phyloP scores from a whole-genome alignment of 305 asterid genomes.

The Stenogyne calaminthoides region DNA sequence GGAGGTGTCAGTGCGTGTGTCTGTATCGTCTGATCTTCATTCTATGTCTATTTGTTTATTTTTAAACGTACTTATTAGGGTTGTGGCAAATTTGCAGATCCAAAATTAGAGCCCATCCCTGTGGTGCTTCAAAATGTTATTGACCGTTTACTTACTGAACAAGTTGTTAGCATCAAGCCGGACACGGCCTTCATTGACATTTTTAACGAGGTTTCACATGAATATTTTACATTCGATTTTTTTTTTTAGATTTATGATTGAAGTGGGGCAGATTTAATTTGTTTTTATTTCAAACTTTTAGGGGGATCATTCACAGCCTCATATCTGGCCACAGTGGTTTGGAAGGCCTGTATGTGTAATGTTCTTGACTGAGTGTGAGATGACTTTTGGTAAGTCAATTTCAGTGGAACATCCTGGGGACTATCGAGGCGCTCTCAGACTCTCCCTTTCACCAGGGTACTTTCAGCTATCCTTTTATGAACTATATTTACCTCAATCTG shows the following conservation, averaged over 20 bases:
- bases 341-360: slow-evolving; percentile 82
- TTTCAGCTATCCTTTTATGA: slow-evolving; percentile 20
- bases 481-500: background rate
- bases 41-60: slow-evolving; percentile 16
- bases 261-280: slow-evolving; percentile 34
- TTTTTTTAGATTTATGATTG: slow-evolving; percentile 13
- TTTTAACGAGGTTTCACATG: slow-evolving; percentile 72
- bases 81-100: slow-evolving; percentile 53
- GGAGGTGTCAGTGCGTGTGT: background rate
- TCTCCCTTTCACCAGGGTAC: slow-evolving; percentile 84
- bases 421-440: slow-evolving; percentile 68
- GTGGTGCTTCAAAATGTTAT: slow-evolving; percentile 63
- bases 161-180: slow-evolving; percentile 66
- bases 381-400: slow-evolving; percentile 73
- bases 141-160: slow-evolving; percentile 52
- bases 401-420: slow-evolving; percentile 67
- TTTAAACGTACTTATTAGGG: slow-evolving; percentile 21
- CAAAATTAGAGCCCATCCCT: slow-evolving; percentile 77
- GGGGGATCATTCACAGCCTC: slow-evolving; percentile 91
- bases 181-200: slow-evolving; percentile 79
- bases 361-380: slow-evolving; percentile 78
- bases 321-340: slow-evolving; percentile 75
- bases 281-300: slow-evolving; percentile 38
- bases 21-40: background rate
- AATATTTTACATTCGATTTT: slow-evolving; percentile 20